A percentile compares a stretch with the other conserved stretches of the same genome.
Evolutionary conservation across 2,329 filamentous ascomycete genomes (phyloP).

Genomic region (Aspergillus vadensis): DNA sequence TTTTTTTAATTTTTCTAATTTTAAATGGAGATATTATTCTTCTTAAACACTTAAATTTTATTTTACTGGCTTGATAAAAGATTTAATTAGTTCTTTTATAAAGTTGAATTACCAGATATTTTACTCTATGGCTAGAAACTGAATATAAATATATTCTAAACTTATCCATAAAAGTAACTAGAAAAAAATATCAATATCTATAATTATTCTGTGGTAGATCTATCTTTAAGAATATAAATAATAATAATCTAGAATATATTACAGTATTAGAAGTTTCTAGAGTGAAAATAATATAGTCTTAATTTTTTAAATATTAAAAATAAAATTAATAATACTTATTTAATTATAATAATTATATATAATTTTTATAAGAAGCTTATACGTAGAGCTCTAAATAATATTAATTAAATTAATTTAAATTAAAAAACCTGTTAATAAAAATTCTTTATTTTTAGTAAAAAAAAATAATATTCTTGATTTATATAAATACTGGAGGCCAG

Average conservation of each 20-base stretch:
- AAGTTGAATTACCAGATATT: no score
- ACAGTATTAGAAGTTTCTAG: neutral
- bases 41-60: no score
- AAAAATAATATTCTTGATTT: constrained; percentile 1
- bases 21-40: no score
- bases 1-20: no score
- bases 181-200: no score
- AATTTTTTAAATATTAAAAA: neutral
- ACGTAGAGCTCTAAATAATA: neutral
- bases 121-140: no score
- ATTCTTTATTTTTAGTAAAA: neutral
- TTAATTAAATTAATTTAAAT: neutral
- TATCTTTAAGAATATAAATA: neutral
- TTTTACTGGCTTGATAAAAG: no score
- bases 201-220: no score
- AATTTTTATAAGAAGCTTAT: neutral
- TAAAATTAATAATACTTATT: neutral
- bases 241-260: neutral
- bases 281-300: neutral
- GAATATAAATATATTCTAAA: no score
- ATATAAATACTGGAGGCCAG: constrained; percentile 1
- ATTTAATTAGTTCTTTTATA: no score
- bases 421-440: neutral
- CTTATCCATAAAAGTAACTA: no score
- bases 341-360: neutral